These are phyloP conservation scores for Leccinum holopus DNA, from an alignment of 1,284 basidiomycete species.

Conservation along the genomic window DNA sequence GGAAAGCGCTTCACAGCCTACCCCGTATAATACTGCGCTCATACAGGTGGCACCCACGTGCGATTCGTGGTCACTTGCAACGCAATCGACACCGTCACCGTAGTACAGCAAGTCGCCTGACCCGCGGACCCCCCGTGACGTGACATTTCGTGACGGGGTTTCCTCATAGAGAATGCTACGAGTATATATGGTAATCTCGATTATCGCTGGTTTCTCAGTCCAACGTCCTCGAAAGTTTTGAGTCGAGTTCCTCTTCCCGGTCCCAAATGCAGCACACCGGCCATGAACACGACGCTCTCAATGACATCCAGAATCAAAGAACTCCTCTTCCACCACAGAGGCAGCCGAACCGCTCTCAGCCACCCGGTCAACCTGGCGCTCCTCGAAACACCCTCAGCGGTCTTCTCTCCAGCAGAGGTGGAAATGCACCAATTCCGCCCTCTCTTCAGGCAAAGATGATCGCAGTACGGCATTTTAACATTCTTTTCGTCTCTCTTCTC, in stretches of 20 bases:
- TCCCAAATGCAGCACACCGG: constrained; percentile 24
- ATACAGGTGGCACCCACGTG: neutral
- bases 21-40: neutral
- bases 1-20: neutral
- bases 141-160: neutral
- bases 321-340: constrained; percentile 8
- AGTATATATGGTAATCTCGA: constrained; percentile 39
- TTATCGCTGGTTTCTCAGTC: constrained; percentile 26
- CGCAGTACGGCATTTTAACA: constrained; percentile 51
- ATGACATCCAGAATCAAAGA: constrained; percentile 2
- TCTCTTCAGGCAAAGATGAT: constrained; percentile 92
- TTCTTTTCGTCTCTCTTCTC: constrained; percentile 1
- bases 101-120: constrained; percentile 7
- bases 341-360: constrained; percentile 18
- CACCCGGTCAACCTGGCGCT: constrained; percentile 12
- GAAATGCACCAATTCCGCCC: constrained; percentile 77
- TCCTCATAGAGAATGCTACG: neutral
- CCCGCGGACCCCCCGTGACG: constrained; percentile 7
- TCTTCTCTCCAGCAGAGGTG: constrained; percentile 39
- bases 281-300: constrained; percentile 15
- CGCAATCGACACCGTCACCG: neutral
- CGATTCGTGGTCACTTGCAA: neutral
- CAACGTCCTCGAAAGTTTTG: constrained; percentile 8
- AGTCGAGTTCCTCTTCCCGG: neutral
- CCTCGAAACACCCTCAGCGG: constrained; percentile 40